Evolutionary conservation across 768 basidiomycete species (phyloP), one percentile per base, ranked within the genome.

Genomic region (Mycena metata): DNA sequence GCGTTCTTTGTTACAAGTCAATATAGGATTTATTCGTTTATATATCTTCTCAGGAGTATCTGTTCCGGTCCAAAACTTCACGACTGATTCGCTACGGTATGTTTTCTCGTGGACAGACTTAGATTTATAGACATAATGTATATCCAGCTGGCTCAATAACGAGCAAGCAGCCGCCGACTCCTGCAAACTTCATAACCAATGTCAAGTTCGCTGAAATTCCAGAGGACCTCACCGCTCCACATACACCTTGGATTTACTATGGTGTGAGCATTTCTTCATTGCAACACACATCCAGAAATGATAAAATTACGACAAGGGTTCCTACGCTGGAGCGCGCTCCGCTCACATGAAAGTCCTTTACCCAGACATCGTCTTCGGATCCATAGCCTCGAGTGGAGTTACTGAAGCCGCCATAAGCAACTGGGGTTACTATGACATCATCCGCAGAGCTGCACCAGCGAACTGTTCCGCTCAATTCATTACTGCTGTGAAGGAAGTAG

Each of bases 281-380:
- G 24, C 46, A 24, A 17, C 64, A 26, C 35, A 55, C 12, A 35
- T 60, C 35, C 43, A 35, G 41, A 66, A 33, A 33, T 64, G 42
- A 66, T 45, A 24, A 66, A 51, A 33, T 46, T 61, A 50, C 21
- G 69, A 45, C 6, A 71, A 92, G 91, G 92, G 93, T 19, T 95
- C 93, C 3, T 96, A 96, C 73, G 95, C 95, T 13, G 96, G 96
- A 66, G 96, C 96, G 11, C 90, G 96, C n/a, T 91, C 95, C 1
- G 96, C 96, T 0, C 94, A 96, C 73, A 95, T 97, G 91, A 89
- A 88, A 63, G 81, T 94, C 43, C 84, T 96, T 24, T 96, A 95
- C 75, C 95, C 96, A 0, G 89, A 95, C 39, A 82, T 96, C 19
- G 91, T 95, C 8, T 95, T 85, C 77, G 96, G 95, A 21, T 89